Conservation (phyloP, 371 early-diverging fungal genomes). For the Mortierella sp. region DNA sequence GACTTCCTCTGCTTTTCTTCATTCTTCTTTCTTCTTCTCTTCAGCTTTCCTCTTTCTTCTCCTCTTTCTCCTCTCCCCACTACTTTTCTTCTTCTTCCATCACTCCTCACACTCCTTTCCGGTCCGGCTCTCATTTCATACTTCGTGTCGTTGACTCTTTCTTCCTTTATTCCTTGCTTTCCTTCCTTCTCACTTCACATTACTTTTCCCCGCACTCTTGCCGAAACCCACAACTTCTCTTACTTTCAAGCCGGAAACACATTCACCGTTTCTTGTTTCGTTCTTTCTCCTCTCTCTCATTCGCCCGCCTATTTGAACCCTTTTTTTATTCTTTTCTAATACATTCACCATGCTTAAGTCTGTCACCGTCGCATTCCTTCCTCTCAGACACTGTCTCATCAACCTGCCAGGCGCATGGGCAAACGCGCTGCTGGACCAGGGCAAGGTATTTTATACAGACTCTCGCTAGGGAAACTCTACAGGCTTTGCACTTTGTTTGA, state of each 20-base stretch:
- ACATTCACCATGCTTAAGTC: slow-evolving; percentile 64
- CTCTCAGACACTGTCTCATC: slow-evolving; percentile 73
- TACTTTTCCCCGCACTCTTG: slow-evolving; percentile 9
- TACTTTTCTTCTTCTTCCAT: not conserved
- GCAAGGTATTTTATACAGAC: slow-evolving; percentile 64
- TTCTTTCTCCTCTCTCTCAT: not conserved
- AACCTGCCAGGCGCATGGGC: slow-evolving; percentile 77
- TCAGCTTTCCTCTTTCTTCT: not conserved
- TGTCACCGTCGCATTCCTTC: slow-evolving; percentile 70
- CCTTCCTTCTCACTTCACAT: not conserved
- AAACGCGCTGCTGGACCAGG: slow-evolving; percentile 75
- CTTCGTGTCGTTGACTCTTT: not conserved
- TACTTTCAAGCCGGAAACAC: not conserved
- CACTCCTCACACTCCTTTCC: not conserved
- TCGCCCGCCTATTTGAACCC: not conserved
- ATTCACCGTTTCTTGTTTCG: not conserved
- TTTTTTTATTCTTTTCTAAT: not conserved
- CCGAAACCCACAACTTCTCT: not conserved
- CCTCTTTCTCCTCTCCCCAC: not conserved
- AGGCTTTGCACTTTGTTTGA: not conserved
- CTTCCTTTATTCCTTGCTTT: not conserved
- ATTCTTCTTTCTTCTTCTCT: not conserved
- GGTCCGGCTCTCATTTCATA: not conserved
- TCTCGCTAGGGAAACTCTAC: not conserved
- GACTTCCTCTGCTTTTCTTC: not conserved